Percentiles rank a stretch among this genome's conserved stretches.
These are phyloP conservation scores for Pichia manshurica DNA, from an alignment of 805 yeast species.

Conservation along the genomic window DNA sequence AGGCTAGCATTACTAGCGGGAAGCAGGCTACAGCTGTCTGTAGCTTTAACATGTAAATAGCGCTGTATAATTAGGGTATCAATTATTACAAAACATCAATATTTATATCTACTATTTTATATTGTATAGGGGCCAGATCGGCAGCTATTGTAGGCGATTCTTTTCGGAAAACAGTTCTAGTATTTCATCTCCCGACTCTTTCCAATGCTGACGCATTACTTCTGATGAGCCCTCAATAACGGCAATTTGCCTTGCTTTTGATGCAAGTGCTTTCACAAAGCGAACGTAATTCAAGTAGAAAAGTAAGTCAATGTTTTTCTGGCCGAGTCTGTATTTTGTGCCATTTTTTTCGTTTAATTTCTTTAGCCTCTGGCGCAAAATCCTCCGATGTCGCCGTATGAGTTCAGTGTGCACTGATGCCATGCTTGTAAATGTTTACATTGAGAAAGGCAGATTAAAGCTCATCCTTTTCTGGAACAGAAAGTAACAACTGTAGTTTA, in stretches of 20 bases:
- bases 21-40: slow-evolving; percentile 2
- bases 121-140: no score
- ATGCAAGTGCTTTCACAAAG: slow-evolving; percentile 38
- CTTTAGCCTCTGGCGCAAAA: slow-evolving; percentile 10
- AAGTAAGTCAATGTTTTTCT: slow-evolving; percentile 27
- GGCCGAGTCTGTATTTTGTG: slow-evolving; percentile 11
- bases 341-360: slow-evolving; percentile 4
- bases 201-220: slow-evolving; percentile 38
- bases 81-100: no score
- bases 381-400: slow-evolving; percentile 11
- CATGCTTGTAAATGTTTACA: slow-evolving; percentile 3
- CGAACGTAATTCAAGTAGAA: slow-evolving; percentile 43
- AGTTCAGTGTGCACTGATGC: slow-evolving; percentile 12
- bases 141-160: background rate
- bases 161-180: slow-evolving; percentile 12
- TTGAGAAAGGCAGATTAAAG: no score
- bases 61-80: no score
- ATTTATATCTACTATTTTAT: no score
- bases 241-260: slow-evolving; percentile 36
- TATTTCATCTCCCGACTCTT: slow-evolving; percentile 25
- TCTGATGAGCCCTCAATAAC: slow-evolving; percentile 37
- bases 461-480: no score
- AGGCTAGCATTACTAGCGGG: slow-evolving; percentile 10
- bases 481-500: no score
- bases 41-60: background rate